Percentiles rank a stretch among this genome's conserved stretches.
These are phyloP conservation scores for Hypomyces perniciosus DNA, from an alignment of 2,329 filamentous ascomycete species.

Conservation along the genomic window DNA sequence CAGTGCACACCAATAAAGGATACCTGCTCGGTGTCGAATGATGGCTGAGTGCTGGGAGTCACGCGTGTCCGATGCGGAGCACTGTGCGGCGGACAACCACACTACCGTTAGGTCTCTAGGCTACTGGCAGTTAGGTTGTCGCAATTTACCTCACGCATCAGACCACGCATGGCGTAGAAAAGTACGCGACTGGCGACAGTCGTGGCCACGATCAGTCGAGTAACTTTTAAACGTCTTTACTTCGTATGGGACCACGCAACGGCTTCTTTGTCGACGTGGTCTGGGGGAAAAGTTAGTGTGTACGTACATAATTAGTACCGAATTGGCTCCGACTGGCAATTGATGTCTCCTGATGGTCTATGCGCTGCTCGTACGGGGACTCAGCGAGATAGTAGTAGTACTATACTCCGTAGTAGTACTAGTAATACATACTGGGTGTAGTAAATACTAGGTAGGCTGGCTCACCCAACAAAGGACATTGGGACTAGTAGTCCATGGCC, in stretches of 20 bases:
- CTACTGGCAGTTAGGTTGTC: not conserved
- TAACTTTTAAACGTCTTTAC: conserved; percentile 6
- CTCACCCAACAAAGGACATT: not conserved
- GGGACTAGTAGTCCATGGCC: conserved; percentile 4
- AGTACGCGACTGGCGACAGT: not conserved
- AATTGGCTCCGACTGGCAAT: not conserved
- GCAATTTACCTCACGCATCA: conserved; percentile 4
- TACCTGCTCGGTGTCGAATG: not conserved
- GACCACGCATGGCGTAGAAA: not conserved
- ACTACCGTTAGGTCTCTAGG: not conserved
- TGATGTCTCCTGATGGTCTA: too few species aligned
- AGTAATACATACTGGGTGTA: not conserved
- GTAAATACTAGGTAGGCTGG: not conserved
- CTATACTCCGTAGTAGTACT: not conserved
- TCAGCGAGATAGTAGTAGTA: too few species aligned
- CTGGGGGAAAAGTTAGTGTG: too few species aligned
- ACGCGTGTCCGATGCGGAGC: conserved; percentile 9
- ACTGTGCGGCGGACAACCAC: conserved; percentile 2
- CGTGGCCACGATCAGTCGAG: conserved; percentile 2
- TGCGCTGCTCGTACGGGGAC: too few species aligned
- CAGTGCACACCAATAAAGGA: not conserved
- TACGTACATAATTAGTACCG: not conserved
- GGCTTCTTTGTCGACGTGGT: not conserved
- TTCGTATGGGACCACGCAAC: conserved; percentile 18
- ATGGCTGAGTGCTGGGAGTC: not conserved